Conservation (phyloP, 1,284 basidiomycete species). For the Papiliotrema terrestris region DNA sequence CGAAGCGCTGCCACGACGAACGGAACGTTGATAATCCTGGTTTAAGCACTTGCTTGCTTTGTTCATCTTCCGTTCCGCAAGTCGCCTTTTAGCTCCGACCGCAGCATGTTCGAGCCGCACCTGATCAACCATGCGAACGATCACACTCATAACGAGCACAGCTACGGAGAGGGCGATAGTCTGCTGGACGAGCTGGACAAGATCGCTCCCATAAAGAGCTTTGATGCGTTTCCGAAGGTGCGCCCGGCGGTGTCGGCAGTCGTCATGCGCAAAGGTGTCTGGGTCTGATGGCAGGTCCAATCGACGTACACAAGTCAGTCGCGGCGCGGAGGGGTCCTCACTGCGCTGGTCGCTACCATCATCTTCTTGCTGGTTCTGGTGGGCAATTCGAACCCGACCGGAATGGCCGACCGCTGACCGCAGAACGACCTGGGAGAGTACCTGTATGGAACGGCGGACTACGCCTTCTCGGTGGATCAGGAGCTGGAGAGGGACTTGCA, state of each 20-base stretch:
- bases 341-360: constrained; percentile 68
- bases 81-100: not conserved
- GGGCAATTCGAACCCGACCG: constrained; percentile 3
- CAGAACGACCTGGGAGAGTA: constrained; percentile 86
- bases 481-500: constrained; percentile 63
- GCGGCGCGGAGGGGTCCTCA: constrained; percentile 81
- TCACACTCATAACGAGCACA: constrained; percentile 7
- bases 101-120: constrained; percentile 35
- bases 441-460: constrained; percentile 85
- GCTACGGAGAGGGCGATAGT: constrained; percentile 15
- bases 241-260: too few relatives aligned
- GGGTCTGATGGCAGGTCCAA: constrained; percentile 54
- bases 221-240: constrained; percentile 73
- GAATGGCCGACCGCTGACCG: not conserved
- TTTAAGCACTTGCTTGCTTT: too few relatives aligned
- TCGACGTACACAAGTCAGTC: constrained; percentile 83
- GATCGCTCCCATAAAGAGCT: constrained; percentile 47
- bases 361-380: constrained; percentile 53
- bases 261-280: not conserved
- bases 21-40: too few relatives aligned
- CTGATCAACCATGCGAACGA: constrained; percentile 22
- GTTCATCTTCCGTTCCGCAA: too few relatives aligned
- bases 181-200: constrained; percentile 49
- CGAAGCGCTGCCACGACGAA: too few relatives aligned
- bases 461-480: constrained; percentile 76